Base-by-base conservation (phyloP, 345 rosid genomes). In the Brassica carinata region DNA sequence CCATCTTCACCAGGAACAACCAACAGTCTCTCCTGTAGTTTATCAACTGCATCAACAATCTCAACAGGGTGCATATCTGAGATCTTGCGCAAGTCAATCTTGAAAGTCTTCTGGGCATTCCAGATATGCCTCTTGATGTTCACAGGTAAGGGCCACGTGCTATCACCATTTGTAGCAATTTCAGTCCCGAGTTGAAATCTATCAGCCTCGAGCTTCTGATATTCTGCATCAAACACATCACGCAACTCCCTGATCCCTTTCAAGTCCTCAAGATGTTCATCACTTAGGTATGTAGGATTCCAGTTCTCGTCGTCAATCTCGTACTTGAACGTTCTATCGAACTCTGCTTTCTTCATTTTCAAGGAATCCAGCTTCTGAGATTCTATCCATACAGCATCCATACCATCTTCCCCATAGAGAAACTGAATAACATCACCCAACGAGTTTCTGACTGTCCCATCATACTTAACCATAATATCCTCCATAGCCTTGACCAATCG, bases 391-490 rank as follows among this genome's bases (percentile, higher is more conserved):
- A 95, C 97, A 61, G 97, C 76, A 84, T 95, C 99, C 99, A 95
- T 95, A 79, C 99, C 99, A 86, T 95, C 99, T 85, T 95, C 99
- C 64, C 99, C 99, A 75, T 95, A 95, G 57, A 95, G 96, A 89
- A 95, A 95, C 76, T 95, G 99, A 82, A 95, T 95, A 63, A 95
- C 96, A 87, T 95, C 99, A 33, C 99, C 99, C 84, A 95, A 79
- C 11, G 98, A 95, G 77, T 95, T 95, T 87, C 99, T 87, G 64
- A 95, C 99, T 66, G 99, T 95, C 34, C 98, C 99, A 84, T 95
- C 99, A 82, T 95, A 95, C 77, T 95, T 95, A 27, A 95, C 99
- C 99, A 95, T 95, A 77, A 95, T 95, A 84, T 95, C 99, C 84
- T 95, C 99, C 99, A 95, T 95, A 48, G 99, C 99, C 88, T 95